Percentiles rank a stretch among this genome's conserved stretches.
Evolutionary conservation across 257 asterid genomes (phyloP).

Genomic region (Eucommia ulmoides): DNA sequence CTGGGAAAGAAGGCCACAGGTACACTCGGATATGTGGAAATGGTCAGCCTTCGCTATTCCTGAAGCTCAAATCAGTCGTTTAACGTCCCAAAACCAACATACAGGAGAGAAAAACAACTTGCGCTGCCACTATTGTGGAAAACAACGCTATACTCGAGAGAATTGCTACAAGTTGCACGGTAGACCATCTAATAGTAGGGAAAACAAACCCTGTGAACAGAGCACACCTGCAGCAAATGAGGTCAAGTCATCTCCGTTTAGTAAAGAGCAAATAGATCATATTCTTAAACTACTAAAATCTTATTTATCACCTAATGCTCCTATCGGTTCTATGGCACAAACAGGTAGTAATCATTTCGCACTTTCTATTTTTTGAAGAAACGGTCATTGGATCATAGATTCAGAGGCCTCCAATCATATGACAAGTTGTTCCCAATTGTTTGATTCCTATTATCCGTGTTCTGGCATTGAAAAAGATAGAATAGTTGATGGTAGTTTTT

Average conservation of each 20-base stretch:
- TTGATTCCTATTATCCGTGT: background rate
- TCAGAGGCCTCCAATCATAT: background rate
- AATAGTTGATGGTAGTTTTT: no score
- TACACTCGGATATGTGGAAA: background rate
- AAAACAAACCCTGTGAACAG: background rate
- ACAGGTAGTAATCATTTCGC: background rate
- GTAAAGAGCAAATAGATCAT: background rate
- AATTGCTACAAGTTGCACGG: background rate
- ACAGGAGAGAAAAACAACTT: background rate
- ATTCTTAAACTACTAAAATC: background rate
- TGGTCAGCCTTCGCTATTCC: background rate
- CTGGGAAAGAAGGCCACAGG: background rate
- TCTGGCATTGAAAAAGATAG: background rate
- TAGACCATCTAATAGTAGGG: background rate
- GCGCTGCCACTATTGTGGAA: background rate
- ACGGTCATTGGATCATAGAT: background rate
- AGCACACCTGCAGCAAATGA: background rate
- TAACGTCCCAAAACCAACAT: background rate
- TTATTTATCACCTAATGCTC: background rate
- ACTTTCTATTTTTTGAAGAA: background rate
- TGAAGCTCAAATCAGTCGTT: background rate
- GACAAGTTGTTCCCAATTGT: background rate
- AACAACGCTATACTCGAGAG: background rate
- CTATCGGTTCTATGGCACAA: background rate
- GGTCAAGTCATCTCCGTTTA: background rate